These are phyloP conservation scores for Prunus yedoensis DNA, from an alignment of 331 rosid genomes.

Conservation along the genomic window DNA sequence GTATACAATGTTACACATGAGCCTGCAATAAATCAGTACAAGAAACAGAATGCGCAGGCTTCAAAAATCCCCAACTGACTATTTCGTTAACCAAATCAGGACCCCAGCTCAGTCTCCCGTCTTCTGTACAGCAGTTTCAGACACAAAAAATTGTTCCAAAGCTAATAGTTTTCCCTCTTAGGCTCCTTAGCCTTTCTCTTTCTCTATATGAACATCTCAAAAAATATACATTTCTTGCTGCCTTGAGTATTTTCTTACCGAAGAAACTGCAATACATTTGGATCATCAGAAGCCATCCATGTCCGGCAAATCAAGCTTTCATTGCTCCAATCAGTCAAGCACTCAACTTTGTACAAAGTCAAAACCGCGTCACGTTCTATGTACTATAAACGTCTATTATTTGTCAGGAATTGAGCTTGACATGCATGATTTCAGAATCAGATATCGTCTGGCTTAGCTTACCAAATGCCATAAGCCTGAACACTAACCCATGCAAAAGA, in stretches of 20 bases:
- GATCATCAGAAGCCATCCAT: slow-evolving; percentile 36
- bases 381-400: slow-evolving; percentile 30
- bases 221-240: slow-evolving; percentile 49
- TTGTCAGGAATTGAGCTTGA: slow-evolving; percentile 32
- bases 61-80: slow-evolving; percentile 25
- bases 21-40: slow-evolving; percentile 30
- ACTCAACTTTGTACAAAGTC: slow-evolving; percentile 33
- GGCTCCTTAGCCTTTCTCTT: slow-evolving; percentile 10
- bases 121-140: slow-evolving; percentile 50
- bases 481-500: slow-evolving; percentile 36
- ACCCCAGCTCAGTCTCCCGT: slow-evolving; percentile 34
- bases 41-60: slow-evolving; percentile 39
- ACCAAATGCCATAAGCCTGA: slow-evolving; percentile 25
- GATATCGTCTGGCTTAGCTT: slow-evolving; percentile 26
- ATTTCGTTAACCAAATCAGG: slow-evolving; percentile 35
- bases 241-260: slow-evolving; percentile 32
- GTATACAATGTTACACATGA: slow-evolving; percentile 39
- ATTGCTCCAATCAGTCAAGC: slow-evolving; percentile 39
- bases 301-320: slow-evolving; percentile 23
- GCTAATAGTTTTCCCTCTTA: slow-evolving; percentile 15
- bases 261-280: slow-evolving; percentile 28
- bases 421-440: slow-evolving; percentile 25
- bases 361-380: slow-evolving; percentile 30
- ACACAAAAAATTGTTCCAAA: slow-evolving; percentile 41
- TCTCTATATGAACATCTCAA: slow-evolving; percentile 44